Evolutionary conservation across 2,329 filamentous ascomycete genomes (phyloP).

Genomic region (Arthrocladium fulminans): DNA sequence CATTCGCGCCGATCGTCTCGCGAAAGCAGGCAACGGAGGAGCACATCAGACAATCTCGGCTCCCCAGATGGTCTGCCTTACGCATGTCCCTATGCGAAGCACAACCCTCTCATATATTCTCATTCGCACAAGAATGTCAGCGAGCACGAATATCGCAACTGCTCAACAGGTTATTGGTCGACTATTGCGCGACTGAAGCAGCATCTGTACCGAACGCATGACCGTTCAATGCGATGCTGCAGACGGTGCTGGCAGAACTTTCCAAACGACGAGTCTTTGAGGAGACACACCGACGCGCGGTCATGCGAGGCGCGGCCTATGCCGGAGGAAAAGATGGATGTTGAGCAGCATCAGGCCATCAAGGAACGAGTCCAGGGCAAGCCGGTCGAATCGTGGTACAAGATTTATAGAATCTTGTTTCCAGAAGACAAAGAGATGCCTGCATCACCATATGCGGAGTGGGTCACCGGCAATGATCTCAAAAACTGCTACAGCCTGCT

Average conservation of each 20-base stretch:
- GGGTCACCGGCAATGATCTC: constrained; percentile 6
- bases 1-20: too few species aligned
- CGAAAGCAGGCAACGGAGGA: not conserved
- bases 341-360: constrained; percentile 11
- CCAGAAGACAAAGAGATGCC: constrained; percentile 11
- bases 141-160: constrained; percentile 22
- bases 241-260: constrained; percentile 17
- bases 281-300: constrained; percentile 25
- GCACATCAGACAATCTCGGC: not conserved
- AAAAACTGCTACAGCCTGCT: not conserved
- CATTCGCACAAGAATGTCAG: constrained; percentile 15
- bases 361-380: constrained; percentile 9
- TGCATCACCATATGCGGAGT: constrained; percentile 11
- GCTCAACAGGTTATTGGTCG: constrained; percentile 21
- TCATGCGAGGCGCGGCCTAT: constrained; percentile 12
- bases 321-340: constrained; percentile 14
- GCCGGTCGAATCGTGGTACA: constrained; percentile 10
- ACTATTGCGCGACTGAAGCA: constrained; percentile 23
- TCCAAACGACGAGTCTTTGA: constrained; percentile 12
- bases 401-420: constrained; percentile 14
- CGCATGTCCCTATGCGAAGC: constrained; percentile 22
- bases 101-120: constrained; percentile 18
- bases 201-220: constrained; percentile 22
- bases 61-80: constrained; percentile 23
- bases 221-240: constrained; percentile 9